Percentiles rank a stretch among this genome's conserved stretches.
Evolutionary conservation across 371 early-diverging fungal genomes (phyloP).

Genomic region (Modicella reniformis): DNA sequence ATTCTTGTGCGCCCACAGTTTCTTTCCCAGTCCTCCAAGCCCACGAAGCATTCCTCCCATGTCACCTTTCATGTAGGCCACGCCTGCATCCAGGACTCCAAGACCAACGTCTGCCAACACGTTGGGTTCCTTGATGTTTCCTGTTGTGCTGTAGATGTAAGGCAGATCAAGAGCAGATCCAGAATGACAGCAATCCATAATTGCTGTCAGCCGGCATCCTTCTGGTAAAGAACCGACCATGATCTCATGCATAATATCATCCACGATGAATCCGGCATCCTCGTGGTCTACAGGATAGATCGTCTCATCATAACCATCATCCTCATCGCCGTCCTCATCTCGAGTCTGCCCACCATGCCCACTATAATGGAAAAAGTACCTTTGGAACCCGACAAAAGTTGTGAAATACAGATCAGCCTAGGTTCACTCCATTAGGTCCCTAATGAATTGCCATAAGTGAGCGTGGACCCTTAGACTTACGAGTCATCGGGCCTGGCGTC

Average conservation of each 20-base stretch:
- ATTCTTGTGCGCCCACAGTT: constrained; percentile 55
- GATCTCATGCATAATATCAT: constrained; percentile 86
- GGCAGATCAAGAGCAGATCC: constrained; percentile 92
- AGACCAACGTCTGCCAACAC: constrained; percentile 66
- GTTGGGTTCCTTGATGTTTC: constrained; percentile 66
- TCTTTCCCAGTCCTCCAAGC: constrained; percentile 61
- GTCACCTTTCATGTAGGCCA: constrained; percentile 68
- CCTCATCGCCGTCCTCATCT: constrained; percentile 84
- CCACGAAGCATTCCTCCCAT: constrained; percentile 57
- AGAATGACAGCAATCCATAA: constrained; percentile 91
- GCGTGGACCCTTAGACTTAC: constrained; percentile 52
- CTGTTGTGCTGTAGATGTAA: constrained; percentile 82
- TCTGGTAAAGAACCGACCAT: constrained; percentile 86
- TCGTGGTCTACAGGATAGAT: constrained; percentile 89
- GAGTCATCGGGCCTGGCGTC: constrained; percentile 88
- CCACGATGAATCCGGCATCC: constrained; percentile 81
- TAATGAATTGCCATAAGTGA: too few species aligned
- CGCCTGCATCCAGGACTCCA: constrained; percentile 61
- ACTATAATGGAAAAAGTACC: constrained; percentile 87
- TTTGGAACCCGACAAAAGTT: constrained; percentile 55
- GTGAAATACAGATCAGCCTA: constrained; percentile 80
- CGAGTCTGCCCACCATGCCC: constrained; percentile 85
- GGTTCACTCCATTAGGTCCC: too few species aligned
- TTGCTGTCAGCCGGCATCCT: constrained; percentile 86
- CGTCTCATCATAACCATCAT: constrained; percentile 85